Evolutionary conservation across 805 yeast genomes (phyloP), one percentile per base, ranked within the genome.

Genomic region (Starmerella ratchasimensis): DNA sequence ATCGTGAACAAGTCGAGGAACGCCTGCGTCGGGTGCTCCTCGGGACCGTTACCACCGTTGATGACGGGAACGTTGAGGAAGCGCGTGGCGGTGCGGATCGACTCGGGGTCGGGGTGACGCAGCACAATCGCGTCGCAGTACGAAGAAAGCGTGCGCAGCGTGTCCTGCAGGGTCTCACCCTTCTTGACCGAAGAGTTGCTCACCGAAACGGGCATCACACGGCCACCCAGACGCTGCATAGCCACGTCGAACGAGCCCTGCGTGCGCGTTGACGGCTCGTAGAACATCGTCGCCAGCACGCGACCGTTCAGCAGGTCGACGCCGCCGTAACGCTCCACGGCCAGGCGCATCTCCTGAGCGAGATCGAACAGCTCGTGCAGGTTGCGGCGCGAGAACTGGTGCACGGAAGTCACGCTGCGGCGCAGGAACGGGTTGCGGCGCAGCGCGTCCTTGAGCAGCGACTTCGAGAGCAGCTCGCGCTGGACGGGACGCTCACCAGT

Each of bases 21-120:
- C 2, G 98, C 98, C 65, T 90, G 99, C 18, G 97, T 81, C 54
- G 99, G 99, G 62, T 90, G 99, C 67, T 90, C 99, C 61, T 83
- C 77, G 37, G 95, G 69, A 27, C 99, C 99, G 59, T 90, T 90
- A 56, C 98, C 99, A 57, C 94, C 98, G 57, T 90, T 90, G 59
- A 90, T 75, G 48, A 93, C 82, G 41, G 99, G 98, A 51, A 93
- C 84, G 39, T 95, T 94, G 18, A 96, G 83, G 67, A 76, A 90
- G 58, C 88, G 84, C 50, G 95, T 93, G 42, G 98, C 98, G 59
- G 79, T 75, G 52, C 77, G 82, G 37, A 94, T 95, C 51, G 93
- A 76, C 59, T 76, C 83, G 57, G 80, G 93, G 34, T 76, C 74
- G 45, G 98, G 97, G 58, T 90, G 99, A 67, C 99, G 83, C 60